Evolutionary conservation across 345 rosid genomes (phyloP), one percentile per base, ranked within the genome.

Genomic region (Gossypium raimondii): DNA sequence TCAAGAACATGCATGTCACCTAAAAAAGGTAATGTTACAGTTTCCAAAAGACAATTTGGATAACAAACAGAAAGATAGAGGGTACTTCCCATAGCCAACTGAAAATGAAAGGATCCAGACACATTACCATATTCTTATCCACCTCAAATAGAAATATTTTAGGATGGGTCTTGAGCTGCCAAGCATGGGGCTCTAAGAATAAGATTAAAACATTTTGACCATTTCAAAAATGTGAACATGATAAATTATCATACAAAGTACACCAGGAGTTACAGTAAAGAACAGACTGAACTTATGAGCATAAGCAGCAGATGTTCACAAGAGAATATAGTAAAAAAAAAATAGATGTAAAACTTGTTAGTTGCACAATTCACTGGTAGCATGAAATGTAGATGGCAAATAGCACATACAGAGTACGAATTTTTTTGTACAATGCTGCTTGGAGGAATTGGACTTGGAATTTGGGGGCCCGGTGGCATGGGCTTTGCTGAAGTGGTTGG

Each of bases 401-500:
- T 45, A 78, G 68, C 74, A 63, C 76, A 56, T 91, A 95, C 99
- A 77, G 73, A 16, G 80, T 81, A 88, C 61, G 90, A 77, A 79
- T 74, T 73, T 82, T 82, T 86, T 78, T 80, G 93, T 66, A 85
- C 56, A 67, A 82, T 62, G 38, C 82, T 79, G 67, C 83, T 81
- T 3, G 87, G 77, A 20, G 88, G 91, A 80, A 82, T 81, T 78
- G 84, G 91, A 45, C 84, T 79, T 47, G 79, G 73, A 53, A 83
- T 76, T 62, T 88, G 76, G 13, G 77, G 75, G 5, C 58, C 83
- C 29, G 86, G 83, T 51, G 77, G 84, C 29, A 80, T 75, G 74
- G 93, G 89, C 82, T 87, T 93, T 27, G 84, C 73, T 22, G 88
- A 81, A 17, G 82, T 77, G 73, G 88, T 66, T 65, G 94, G 88